Evolutionary conservation across 176 grass and related monocot genomes (phyloP), one percentile per base, ranked within the genome.

Genomic region (Carex parvula): DNA sequence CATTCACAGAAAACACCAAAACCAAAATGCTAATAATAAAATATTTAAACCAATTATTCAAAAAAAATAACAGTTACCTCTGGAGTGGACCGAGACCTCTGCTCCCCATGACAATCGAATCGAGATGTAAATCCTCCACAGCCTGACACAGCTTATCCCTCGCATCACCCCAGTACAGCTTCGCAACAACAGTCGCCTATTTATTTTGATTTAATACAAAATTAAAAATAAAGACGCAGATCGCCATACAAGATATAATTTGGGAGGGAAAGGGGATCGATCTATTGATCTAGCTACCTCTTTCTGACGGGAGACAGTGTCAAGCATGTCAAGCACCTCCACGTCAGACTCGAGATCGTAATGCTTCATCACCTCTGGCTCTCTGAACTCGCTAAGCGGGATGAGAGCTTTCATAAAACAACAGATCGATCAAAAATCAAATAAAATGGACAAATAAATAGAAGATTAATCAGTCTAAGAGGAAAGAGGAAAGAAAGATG

Each of bases 161-260:
- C 71, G 94, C 86, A 82, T 97, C 94, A 54, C 94, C 94, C 94
- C 94, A 94, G 89, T 94, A 92, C 48, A 97, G 64, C 90, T 97
- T 97, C 2, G 87, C 78, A 78, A 94, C 81, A 44, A 97, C 87
- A 39, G 56, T 90, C 0, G 86, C 90, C 92, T 97, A 84, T 57
- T 77, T 42, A 4, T 30, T 71, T 81, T 9, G 8, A 73, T 33
- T 91, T 39, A 10, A 60, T 24, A 6, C 68, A 48, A 79, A 55
- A 83, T 11, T 24, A 8, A 78, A 78, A 70, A 73, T 21, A 83
- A 83, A 76, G 16, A 17, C 33, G 18, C 14, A 29, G 22, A 58
- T 17, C 26, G 11, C 0, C 1, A 56, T 13, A 20, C 30, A 50
- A 42, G 22, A 54, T 9, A 75, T 54, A 30, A 76, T 76, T 29